Evolutionary conservation across 345 rosid species (phyloP).

Genomic region (Lumnitzera littorea): DNA sequence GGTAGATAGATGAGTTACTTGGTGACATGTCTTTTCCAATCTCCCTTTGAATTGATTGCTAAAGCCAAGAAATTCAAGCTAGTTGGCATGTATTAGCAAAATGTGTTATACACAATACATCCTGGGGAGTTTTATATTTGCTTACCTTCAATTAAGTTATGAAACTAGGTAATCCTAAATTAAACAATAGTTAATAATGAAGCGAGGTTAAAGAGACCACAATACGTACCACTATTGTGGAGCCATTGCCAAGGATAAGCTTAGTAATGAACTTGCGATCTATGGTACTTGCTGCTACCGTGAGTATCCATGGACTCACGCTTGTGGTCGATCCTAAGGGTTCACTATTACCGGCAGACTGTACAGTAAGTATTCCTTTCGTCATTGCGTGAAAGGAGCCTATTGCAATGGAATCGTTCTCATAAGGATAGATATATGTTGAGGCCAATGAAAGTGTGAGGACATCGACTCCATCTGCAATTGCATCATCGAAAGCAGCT

Average conservation of each 20-base stretch:
- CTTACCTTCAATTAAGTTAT: no score
- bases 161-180: no score
- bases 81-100: no score
- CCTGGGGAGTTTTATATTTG: no score
- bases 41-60: no score
- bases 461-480: slow-evolving; percentile 54
- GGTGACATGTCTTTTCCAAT: no score
- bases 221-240: slow-evolving; percentile 25
- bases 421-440: fast-evolving
- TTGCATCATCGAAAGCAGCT: slow-evolving; percentile 57
- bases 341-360: slow-evolving; percentile 24
- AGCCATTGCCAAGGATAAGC: slow-evolving; percentile 18
- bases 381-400: slow-evolving; percentile 45
- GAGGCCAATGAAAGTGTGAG: slow-evolving; percentile 21
- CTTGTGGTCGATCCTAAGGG: slow-evolving; percentile 13
- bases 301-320: slow-evolving; percentile 25
- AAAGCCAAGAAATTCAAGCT: no score
- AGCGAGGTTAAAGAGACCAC: no score
- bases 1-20: no score
- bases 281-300: slow-evolving; percentile 28
- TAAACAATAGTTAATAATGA: no score
- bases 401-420: slow-evolving; percentile 18
- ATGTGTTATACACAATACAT: no score
- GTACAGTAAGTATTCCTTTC: slow-evolving; percentile 39
- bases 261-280: slow-evolving; percentile 17